Evolutionary conservation across 805 yeast species (phyloP).

Genomic region (Monosporozyma solicola): DNA sequence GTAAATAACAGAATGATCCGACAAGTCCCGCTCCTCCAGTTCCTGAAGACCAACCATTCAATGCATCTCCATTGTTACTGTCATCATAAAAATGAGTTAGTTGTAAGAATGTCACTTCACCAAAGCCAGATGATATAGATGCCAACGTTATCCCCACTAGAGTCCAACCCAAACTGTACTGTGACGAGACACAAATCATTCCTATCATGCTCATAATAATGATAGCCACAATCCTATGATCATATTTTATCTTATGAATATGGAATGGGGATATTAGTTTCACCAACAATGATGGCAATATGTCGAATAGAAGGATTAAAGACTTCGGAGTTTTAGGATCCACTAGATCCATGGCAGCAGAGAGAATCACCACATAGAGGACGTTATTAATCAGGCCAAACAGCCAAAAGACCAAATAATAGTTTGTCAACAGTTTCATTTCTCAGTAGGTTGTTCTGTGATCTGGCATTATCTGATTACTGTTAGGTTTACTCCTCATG

Average conservation of each 20-base stretch:
- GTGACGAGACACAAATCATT: constrained; percentile 49
- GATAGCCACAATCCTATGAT: constrained; percentile 42
- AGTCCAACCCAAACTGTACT: constrained; percentile 29
- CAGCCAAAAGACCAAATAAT: constrained; percentile 55
- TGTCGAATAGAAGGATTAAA: constrained; percentile 74
- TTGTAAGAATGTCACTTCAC: constrained; percentile 83
- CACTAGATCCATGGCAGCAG: constrained; percentile 88
- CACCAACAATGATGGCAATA: constrained; percentile 67
- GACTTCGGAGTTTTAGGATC: constrained; percentile 82
- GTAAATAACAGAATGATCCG: constrained; percentile 66
- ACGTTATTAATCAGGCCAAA: constrained; percentile 86
- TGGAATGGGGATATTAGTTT: constrained; percentile 74
- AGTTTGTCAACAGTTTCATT: constrained; percentile 7
- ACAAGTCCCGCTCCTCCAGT: constrained; percentile 93
- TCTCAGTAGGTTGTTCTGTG: not conserved
- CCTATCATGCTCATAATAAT: constrained; percentile 59
- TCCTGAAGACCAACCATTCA: constrained; percentile 87
- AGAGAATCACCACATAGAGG: constrained; percentile 79
- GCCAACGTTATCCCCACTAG: constrained; percentile 71
- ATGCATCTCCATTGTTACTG: constrained; percentile 28
- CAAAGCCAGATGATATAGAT: constrained; percentile 77
- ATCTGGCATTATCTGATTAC: not conserved
- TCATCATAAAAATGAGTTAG: constrained; percentile 67
- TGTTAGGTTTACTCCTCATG: too few relatives aligned
- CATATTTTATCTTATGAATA: constrained; percentile 56